phyloP scores from a whole-genome alignment of 2,329 filamentous ascomycete species.

The Xylaria sp. region DNA sequence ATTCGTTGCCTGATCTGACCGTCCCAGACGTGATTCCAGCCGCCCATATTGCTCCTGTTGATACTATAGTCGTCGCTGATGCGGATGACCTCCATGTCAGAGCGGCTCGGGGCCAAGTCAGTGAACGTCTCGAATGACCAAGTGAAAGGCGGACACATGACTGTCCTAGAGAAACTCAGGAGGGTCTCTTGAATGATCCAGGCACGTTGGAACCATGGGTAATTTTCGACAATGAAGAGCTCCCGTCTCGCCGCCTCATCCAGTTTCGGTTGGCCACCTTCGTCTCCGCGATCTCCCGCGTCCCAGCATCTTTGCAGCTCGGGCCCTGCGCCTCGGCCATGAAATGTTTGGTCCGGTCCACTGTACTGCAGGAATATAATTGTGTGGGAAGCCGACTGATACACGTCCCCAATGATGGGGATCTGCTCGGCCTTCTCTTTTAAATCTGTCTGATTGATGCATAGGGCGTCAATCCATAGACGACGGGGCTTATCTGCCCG shows the following conservation, averaged over 20 bases:
- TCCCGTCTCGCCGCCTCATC: constrained; percentile 6
- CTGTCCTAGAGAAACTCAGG: constrained; percentile 5
- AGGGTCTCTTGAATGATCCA: constrained; percentile 14
- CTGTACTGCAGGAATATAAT: constrained; percentile 9
- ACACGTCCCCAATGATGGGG: constrained; percentile 28
- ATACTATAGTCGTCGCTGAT: constrained; percentile 11
- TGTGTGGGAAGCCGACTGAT: constrained; percentile 18
- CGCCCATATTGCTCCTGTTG: constrained; percentile 11
- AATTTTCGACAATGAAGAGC: background rate
- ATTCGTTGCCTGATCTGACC: constrained; percentile 10
- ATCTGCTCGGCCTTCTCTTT: constrained; percentile 25
- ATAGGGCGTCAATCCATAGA: constrained; percentile 34
- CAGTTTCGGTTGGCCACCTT: background rate
- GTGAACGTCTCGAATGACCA: constrained; percentile 17
- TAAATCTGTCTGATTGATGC: constrained; percentile 34
- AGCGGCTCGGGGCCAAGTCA: background rate
- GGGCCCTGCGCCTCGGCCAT: constrained; percentile 5
- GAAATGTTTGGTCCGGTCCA: constrained; percentile 7
- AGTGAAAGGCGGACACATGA: constrained; percentile 6
- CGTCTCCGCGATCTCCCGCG: background rate
- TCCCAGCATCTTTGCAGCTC: constrained; percentile 18
- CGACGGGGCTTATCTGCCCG: constrained; percentile 12
- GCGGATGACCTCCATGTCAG: background rate
- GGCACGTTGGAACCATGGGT: constrained; percentile 6
- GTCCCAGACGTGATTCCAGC: constrained; percentile 15